Evolutionary conservation across 1,284 basidiomycete species (phyloP).

Genomic region (Laetiporus sulphureus): DNA sequence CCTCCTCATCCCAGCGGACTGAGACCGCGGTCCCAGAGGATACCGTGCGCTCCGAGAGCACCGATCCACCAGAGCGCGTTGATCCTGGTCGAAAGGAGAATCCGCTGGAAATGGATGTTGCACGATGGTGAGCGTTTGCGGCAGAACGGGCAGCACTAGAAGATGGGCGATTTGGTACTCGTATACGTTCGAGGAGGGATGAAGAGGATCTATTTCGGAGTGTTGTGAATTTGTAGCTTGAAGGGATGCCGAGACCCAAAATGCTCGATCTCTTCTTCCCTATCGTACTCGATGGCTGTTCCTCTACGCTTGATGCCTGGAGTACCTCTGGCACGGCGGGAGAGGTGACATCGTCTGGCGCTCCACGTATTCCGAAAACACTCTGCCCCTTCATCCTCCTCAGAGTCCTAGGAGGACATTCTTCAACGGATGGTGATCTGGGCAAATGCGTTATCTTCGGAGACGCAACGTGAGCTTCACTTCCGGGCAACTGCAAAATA

Average conservation of each 20-base stretch:
- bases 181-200: slow-evolving; percentile 14
- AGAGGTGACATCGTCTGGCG: too few relatives aligned
- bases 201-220: slow-evolving; percentile 26
- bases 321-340: too few relatives aligned
- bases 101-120: slow-evolving; percentile 42
- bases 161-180: slow-evolving; percentile 33
- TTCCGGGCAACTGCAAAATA: slow-evolving; percentile 39
- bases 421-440: slow-evolving; percentile 22
- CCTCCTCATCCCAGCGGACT: slow-evolving; percentile 62
- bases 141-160: slow-evolving; percentile 35
- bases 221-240: too few relatives aligned
- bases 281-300: too few relatives aligned
- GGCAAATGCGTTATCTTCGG: slow-evolving; percentile 53
- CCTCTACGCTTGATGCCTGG: too few relatives aligned
- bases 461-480: too few relatives aligned
- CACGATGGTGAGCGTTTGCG: slow-evolving; percentile 24
- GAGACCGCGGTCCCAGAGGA: slow-evolving; percentile 42
- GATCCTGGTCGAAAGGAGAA: slow-evolving; percentile 57
- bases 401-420: slow-evolving; percentile 24
- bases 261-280: too few relatives aligned
- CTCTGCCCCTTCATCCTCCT: slow-evolving; percentile 53
- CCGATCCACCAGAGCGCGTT: slow-evolving; percentile 34
- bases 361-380: slow-evolving; percentile 47
- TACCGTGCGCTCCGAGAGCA: slow-evolving; percentile 18
- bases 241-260: too few relatives aligned